These are phyloP conservation scores for Emericellopsis cladophorae DNA, from an alignment of 2,329 filamentous ascomycete species.

Conservation along the genomic window DNA sequence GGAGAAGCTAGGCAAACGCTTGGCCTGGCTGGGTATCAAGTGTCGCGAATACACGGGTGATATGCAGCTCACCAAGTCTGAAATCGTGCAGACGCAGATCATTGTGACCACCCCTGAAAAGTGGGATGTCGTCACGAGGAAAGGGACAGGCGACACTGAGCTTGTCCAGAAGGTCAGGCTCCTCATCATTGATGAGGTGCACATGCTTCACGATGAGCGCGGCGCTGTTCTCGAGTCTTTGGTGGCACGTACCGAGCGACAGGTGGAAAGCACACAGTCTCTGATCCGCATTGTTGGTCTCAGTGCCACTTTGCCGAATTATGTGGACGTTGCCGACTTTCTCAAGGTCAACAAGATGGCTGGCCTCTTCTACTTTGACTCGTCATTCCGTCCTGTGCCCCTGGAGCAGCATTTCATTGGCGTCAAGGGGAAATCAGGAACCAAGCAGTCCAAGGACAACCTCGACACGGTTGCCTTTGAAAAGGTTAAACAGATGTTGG, in stretches of 20 bases:
- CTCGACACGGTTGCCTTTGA: constrained; percentile 80
- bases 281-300: constrained; percentile 92
- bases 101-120: constrained; percentile 98
- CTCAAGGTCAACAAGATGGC: constrained; percentile 88
- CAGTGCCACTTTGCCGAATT: constrained; percentile 92
- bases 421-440: constrained; percentile 79
- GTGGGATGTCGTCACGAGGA: constrained; percentile 96
- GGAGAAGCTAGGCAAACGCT: constrained; percentile 79
- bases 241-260: constrained; percentile 85
- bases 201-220: constrained; percentile 97
- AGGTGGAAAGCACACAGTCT: constrained; percentile 96
- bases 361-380: constrained; percentile 93
- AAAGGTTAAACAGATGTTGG: constrained; percentile 88
- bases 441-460: constrained; percentile 75
- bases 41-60: constrained; percentile 93
- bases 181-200: constrained; percentile 95
- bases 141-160: constrained; percentile 94
- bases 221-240: constrained; percentile 93
- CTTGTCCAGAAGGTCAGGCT: constrained; percentile 93
- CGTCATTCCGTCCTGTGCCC: constrained; percentile 89
- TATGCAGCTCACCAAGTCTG: constrained; percentile 95
- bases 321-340: constrained; percentile 92
- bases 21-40: constrained; percentile 87
- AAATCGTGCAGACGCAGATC: constrained; percentile 92
- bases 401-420: constrained; percentile 96